Base-by-base conservation (phyloP, 2,329 filamentous ascomycete species). In the Ophiocordyceps camponoti-floridani region DNA sequence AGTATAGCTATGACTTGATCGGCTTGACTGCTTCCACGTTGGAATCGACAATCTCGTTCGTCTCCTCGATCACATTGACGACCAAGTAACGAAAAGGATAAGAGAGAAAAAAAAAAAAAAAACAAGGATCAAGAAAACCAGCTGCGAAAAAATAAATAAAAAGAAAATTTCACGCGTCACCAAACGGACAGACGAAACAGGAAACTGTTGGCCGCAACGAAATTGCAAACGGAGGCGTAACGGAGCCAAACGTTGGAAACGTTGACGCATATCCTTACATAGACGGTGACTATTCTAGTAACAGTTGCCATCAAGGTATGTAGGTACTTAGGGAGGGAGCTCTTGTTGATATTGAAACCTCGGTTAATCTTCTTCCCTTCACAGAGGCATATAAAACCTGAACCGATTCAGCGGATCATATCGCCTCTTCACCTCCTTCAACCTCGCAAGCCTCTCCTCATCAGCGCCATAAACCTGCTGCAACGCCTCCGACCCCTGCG, bases 401-500 rank as follows among this genome's bases (percentile, higher is more conserved):
- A 50, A 48, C 23, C 41, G 31, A 38, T 47, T 44, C 42, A 47
- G 41, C 3, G 51, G 50, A 45, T 53, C 51, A 41, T 48, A 51
- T 30, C 35, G 43, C 47, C 45, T 44, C 50, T 54, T 51, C 40
- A 48, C 16, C 4, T n/a, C 30, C n/a, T 43, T 37, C 18, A 47
- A 45, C 19, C 42, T 48, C 16, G 45, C 38, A 18, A 48, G 14
- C 42, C 51, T 42, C 27, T 37, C 46, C 33, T 33, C 33, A n/a
- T 46, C 46, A 40, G 46, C 45, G 10, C 51, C 51, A 31, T 52
- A 53, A 16, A 44, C 42, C 27, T 51, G 45, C 18, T 12, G 12
- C 33, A 47, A 16, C n/a, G 12, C 3, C 46, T 51, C 49, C 23
- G 18, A 23, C 9, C 51, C 51, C 14, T 37, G 18, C 11, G 50